These are phyloP conservation scores for Mortierella claussenii DNA, from an alignment of 192 early-diverging fungal species.

Conservation along the genomic window DNA sequence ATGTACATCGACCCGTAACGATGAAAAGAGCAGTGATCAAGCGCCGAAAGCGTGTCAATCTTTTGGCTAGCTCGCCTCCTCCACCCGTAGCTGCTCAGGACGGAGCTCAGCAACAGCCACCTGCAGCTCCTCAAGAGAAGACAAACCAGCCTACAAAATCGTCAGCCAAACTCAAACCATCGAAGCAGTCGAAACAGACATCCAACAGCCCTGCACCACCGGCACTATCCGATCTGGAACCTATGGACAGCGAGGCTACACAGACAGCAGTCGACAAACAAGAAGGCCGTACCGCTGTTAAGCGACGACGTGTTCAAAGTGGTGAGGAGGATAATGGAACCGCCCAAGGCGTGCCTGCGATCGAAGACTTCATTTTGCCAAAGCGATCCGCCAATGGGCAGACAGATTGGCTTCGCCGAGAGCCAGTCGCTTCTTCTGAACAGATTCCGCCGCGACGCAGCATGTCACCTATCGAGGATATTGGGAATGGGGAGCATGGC, in stretches of 20 bases:
- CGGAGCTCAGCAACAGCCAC: neutral
- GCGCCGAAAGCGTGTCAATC: constrained; percentile 72
- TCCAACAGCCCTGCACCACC: neutral
- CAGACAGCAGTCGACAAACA: constrained; percentile 6
- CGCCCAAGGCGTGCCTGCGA: constrained; percentile 48
- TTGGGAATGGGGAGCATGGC: constrained; percentile 6
- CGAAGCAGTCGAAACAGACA: constrained; percentile 1
- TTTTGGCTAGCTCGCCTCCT: constrained; percentile 42
- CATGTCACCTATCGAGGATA: constrained; percentile 41
- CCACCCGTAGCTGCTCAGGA: neutral
- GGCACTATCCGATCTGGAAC: constrained; percentile 19
- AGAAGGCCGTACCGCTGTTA: constrained; percentile 10
- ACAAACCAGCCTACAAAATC: too few relatives aligned
- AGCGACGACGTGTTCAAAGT: constrained; percentile 24
- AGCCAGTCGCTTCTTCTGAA: neutral
- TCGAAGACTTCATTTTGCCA: constrained; percentile 63
- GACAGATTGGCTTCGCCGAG: constrained; percentile 26
- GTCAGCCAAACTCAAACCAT: constrained; percentile 3
- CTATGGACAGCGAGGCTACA: neutral
- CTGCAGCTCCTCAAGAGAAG: constrained; percentile 21
- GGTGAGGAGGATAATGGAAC: neutral
- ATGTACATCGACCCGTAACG: constrained; percentile 79
- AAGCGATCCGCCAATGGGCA: constrained; percentile 55
- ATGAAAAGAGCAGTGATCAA: constrained; percentile 84
- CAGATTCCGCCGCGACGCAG: constrained; percentile 9